Evolutionary conservation across 2,329 filamentous ascomycete species (phyloP).

Genomic region (Alternaria solani): DNA sequence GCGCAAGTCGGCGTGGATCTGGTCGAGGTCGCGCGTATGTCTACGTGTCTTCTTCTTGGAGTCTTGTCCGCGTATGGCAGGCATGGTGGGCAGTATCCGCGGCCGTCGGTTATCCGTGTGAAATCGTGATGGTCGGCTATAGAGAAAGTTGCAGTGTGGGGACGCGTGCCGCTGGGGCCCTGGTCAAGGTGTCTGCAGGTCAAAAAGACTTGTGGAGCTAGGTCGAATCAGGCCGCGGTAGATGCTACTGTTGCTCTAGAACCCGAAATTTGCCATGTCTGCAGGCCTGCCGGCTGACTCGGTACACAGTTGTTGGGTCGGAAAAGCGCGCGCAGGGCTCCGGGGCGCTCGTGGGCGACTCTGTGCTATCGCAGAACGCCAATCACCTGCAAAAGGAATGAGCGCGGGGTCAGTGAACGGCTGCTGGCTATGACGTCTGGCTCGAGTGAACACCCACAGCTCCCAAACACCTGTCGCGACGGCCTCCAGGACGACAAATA

Average conservation of each 20-base stretch:
- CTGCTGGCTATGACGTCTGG: conserved; percentile 17
- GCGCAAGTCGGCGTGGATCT: conserved; percentile 83
- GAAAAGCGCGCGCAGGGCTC: conserved; percentile 10
- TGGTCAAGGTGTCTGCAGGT: conserved; percentile 38
- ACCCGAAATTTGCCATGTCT: conserved; percentile 25
- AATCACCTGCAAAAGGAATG: conserved; percentile 11
- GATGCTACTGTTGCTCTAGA: conserved; percentile 10
- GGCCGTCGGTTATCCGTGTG: conserved; percentile 38
- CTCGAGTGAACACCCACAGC: conserved; percentile 7
- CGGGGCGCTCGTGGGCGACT: not conserved
- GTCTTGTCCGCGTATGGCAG: conserved; percentile 59
- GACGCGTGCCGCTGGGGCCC: conserved; percentile 11
- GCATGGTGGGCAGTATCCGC: conserved; percentile 52
- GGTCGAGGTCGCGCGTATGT: conserved; percentile 81
- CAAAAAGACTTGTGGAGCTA: conserved; percentile 30
- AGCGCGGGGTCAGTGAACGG: conserved; percentile 15
- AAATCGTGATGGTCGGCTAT: conserved; percentile 33
- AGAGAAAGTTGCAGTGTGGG: conserved; percentile 32
- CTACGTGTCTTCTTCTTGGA: conserved; percentile 60
- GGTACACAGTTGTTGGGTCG: conserved; percentile 19
- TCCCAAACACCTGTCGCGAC: not conserved
- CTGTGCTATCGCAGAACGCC: conserved; percentile 4
- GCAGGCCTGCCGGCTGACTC: conserved; percentile 32
- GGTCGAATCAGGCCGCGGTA: conserved; percentile 7
- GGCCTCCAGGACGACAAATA: not conserved